These are phyloP conservation scores for Hygrophoropsis aurantiaca DNA, from an alignment of 768 basidiomycete genomes.

Conservation along the genomic window DNA sequence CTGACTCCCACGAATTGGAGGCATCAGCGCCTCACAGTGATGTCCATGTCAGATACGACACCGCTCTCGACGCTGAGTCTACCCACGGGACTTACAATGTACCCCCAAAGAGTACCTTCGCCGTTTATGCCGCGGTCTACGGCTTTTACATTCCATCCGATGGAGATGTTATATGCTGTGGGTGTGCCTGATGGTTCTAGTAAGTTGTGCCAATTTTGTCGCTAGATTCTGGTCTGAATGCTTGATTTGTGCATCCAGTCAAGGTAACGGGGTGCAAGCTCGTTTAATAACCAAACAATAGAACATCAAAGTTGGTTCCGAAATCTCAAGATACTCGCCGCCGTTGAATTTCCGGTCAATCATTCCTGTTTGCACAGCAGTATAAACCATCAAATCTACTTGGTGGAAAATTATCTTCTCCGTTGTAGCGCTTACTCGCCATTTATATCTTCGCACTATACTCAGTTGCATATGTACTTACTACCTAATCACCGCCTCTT, in stretches of 20 bases:
- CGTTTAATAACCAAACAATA: conserved; percentile 13
- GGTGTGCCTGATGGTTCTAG: conserved; percentile 71
- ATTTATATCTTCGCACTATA: not conserved
- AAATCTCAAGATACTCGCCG: not conserved
- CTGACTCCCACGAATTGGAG: conserved; percentile 61
- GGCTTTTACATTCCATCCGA: conserved; percentile 78
- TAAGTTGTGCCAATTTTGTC: conserved; percentile 23
- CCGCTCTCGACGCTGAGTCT: conserved; percentile 45
- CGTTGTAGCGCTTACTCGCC: not conserved
- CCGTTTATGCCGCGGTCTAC: conserved; percentile 61
- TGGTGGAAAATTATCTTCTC: not conserved
- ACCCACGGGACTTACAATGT: conserved; percentile 53
- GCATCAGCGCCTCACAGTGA: conserved; percentile 61
- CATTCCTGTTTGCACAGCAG: no score
- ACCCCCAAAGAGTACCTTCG: conserved; percentile 58
- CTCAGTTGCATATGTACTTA: not conserved
- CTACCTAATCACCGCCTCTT: no score
- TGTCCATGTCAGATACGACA: conserved; percentile 46
- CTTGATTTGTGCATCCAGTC: conserved; percentile 33
- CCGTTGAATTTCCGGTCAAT: not conserved
- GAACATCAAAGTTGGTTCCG: not conserved
- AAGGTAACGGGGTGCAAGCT: conserved; percentile 61
- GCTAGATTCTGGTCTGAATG: conserved; percentile 1
- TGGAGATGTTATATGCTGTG: conserved; percentile 79
- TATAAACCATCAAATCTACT: no score